Conservation (phyloP, 2,329 filamentous ascomycete genomes). For the Alternaria sp. region DNA sequence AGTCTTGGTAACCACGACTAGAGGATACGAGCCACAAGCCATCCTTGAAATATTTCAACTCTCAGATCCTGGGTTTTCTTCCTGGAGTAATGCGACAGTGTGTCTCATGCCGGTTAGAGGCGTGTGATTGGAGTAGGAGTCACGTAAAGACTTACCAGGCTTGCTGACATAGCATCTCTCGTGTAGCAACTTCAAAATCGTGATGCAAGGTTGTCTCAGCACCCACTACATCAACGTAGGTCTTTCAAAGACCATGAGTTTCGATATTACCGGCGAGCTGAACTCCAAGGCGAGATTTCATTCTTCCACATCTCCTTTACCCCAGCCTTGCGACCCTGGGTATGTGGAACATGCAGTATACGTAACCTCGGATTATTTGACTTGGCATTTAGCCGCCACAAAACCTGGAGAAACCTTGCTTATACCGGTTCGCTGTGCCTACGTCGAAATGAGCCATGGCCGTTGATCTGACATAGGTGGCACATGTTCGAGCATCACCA, state of each 20-base stretch:
- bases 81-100: background rate
- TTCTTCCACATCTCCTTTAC: background rate
- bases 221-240: background rate
- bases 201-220: background rate
- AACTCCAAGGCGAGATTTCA: background rate
- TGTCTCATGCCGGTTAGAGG: background rate
- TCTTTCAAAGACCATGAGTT: background rate
- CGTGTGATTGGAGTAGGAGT: background rate
- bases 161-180: background rate
- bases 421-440: background rate
- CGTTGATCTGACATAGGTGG: slow-evolving; percentile 6
- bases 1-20: slow-evolving; percentile 7
- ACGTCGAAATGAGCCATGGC: background rate
- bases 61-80: too few relatives aligned
- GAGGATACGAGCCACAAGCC: background rate
- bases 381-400: slow-evolving; percentile 8
- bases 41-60: too few relatives aligned
- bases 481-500: slow-evolving; percentile 14
- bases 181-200: background rate
- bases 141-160: background rate
- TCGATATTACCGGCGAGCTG: background rate
- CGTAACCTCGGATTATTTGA: background rate
- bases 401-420: slow-evolving; percentile 12
- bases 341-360: background rate
- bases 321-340: background rate